Evolutionary conservation across 1,284 basidiomycete species (phyloP).

Genomic region (Volvariella surrecta): DNA sequence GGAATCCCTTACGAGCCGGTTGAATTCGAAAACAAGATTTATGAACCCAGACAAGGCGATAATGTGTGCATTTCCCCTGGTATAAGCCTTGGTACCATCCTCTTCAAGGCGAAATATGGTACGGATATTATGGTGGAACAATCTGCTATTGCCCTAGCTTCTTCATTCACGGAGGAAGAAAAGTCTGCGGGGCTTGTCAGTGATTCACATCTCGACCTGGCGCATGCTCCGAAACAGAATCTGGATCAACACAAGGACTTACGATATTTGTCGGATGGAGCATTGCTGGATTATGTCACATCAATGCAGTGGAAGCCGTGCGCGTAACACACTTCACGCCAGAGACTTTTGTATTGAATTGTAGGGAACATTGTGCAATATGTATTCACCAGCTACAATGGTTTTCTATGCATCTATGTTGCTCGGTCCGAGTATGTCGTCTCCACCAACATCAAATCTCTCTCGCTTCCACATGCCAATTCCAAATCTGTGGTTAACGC

Average conservation of each 20-base stretch:
- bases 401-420: no score
- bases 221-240: no score
- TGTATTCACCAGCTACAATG: no score
- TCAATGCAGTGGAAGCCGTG: conserved; percentile 52
- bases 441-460: not conserved
- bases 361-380: no score
- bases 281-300: conserved; percentile 40
- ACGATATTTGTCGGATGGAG: conserved; percentile 37
- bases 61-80: conserved; percentile 68
- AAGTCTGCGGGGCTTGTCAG: conserved; percentile 43
- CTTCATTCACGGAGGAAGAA: conserved; percentile 57
- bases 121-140: conserved; percentile 58
- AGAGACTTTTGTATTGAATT: no score
- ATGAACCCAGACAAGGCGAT: conserved; percentile 77
- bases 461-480: conserved; percentile 48
- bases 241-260: conserved; percentile 39
- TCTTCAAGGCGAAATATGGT: conserved; percentile 49
- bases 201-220: conserved; percentile 52
- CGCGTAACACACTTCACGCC: conserved; percentile 14
- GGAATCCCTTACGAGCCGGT: conserved; percentile 70
- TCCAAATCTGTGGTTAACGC: conserved; percentile 79
- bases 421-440: no score
- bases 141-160: conserved; percentile 53
- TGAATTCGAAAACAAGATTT: conserved; percentile 38
- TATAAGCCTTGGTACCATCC: conserved; percentile 61